Percentiles rank a stretch among this genome's conserved stretches.
phyloP scores from a whole-genome alignment of 768 basidiomycete genomes.

The Phanerochaete sordida region DNA sequence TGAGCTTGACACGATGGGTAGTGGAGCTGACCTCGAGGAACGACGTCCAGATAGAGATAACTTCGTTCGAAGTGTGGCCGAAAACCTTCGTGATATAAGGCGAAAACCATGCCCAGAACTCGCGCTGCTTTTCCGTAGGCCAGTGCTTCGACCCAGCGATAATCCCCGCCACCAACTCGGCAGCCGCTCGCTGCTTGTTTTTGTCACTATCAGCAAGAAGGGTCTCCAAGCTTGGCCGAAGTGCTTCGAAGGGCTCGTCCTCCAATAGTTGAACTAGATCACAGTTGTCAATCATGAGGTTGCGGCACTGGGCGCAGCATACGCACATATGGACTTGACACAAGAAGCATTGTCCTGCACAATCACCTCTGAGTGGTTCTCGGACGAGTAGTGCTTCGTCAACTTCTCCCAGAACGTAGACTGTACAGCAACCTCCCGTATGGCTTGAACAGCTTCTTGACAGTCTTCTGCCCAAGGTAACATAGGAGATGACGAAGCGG shows the following conservation, averaged over 20 bases:
- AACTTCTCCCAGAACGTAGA: constrained; percentile 66
- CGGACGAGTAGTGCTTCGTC: constrained; percentile 69
- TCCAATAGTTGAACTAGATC: constrained; percentile 71
- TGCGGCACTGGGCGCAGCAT: too few species aligned
- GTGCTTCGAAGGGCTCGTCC: constrained; percentile 60
- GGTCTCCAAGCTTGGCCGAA: constrained; percentile 59
- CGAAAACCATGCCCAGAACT: constrained; percentile 78
- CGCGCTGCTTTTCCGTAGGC: constrained; percentile 64
- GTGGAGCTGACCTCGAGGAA: constrained; percentile 58
- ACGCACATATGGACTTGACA: constrained; percentile 73
- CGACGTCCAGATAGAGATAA: constrained; percentile 72
- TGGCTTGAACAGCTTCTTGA: constrained; percentile 42
- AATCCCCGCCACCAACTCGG: constrained; percentile 78
- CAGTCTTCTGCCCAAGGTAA: constrained; percentile 58
- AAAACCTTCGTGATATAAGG: constrained; percentile 66
- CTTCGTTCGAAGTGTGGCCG: constrained; percentile 74
- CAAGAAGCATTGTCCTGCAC: constrained; percentile 68
- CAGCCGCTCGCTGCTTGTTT: constrained; percentile 85
- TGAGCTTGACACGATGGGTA: background rate
- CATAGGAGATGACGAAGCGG: constrained; percentile 46
- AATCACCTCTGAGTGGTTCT: constrained; percentile 65
- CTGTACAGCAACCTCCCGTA: constrained; percentile 45
- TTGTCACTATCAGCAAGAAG: constrained; percentile 70
- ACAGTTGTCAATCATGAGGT: constrained; percentile 3
- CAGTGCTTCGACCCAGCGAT: constrained; percentile 83